Base-by-base conservation (phyloP, 2,329 filamentous ascomycete genomes). In the Taxawa tesnikishii region DNA sequence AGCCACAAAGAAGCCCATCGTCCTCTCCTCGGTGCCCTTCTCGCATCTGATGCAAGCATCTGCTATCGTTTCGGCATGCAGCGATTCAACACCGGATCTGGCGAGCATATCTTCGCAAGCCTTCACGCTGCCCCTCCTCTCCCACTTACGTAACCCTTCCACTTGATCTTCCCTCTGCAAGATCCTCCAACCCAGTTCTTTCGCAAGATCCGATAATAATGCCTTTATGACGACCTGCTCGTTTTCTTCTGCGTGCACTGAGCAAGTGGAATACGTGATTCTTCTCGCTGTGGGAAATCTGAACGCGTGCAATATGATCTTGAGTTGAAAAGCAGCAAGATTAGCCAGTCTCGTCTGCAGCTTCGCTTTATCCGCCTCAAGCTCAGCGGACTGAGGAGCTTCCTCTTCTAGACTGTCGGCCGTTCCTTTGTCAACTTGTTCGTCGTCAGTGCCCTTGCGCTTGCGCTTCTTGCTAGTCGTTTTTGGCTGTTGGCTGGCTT, bases 1-100 rank as follows among this genome's bases (percentile, higher is more conserved):
- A n/a, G 75, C 84, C 13, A 94, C 82, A 46, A 98, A 98, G 57
- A 98, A 96, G 0, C 90, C 88, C 72, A 94, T 94, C 1, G 87
- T 82, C 0, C 85, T 49, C 6, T 48, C 48, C 6, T 54, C 53
- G 2, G 49, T 48, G n/a, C 50, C 53, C 6, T 47, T 45, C n/a
- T 44, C 45, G 9, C 41, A 44, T n/a, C 33, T 24, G 10, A 40
- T 41, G 27, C 39, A 43, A 19, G 17, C 36, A 29, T 43, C 24
- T 37, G 39, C 28, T 27, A 45, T 10, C 29, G 40, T 32, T 33
- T 53, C 12, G 39, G 50, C 30, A 47, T 50, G n/a, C 42, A 50
- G 4, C 44, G 39, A 29, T 43, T 45, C 31, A 46, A 46, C 37
- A 43, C 50, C 12, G n/a, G n/a, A n/a, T n/a, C n/a, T n/a, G n/a